Evolutionary conservation across 2,329 filamentous ascomycete genomes (phyloP), one percentile per base, ranked within the genome.

Genomic region (Pezicula rhizophila): DNA sequence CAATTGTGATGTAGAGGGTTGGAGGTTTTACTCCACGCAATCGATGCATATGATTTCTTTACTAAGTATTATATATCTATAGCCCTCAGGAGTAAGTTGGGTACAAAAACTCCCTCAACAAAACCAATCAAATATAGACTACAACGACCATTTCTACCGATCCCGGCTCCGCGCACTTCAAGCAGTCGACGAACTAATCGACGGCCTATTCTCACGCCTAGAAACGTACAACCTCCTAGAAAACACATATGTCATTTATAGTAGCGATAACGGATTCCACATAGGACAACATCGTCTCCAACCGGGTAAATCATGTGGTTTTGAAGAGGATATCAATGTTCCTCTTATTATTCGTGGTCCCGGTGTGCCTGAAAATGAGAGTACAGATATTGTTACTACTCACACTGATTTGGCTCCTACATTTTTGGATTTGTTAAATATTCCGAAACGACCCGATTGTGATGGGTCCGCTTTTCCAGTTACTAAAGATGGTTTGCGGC

Each of bases 331-430:
- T 51, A 72, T 77, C 44, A 68, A 72, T 3, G 68, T 77, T 3
- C 74, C 74, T 0, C 68, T 84, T 2, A 69, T 79, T 31, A 69
- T 84, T 12, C 72, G 80, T 2, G 80, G 80, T 0, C 80, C 80
- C 0, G 77, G 77, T 1, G 63, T 84, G 1, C 63, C 71, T 0
- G 55, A 61, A 8, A 71, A 71, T 2, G 51, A 65, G 11, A 45
- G 38, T 1, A 49, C 46, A 3, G 43, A 75, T 15, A 61, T 70
- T 1, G 74, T 80, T 0, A 78, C 73, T 1, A 72, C 75, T 0
- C 77, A 79, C 49, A 80, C 73, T 10, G 74, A 77, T 52, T 57
- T 77, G n/a, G 71, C 70, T 1, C 72, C 74, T 0, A 77, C 74
- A 0, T 59, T 80, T 25, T 63, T 79, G 14, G 58, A 69, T 5